Base-by-base conservation (phyloP, 2,329 filamentous ascomycete species). In the Venturia pyrina region DNA sequence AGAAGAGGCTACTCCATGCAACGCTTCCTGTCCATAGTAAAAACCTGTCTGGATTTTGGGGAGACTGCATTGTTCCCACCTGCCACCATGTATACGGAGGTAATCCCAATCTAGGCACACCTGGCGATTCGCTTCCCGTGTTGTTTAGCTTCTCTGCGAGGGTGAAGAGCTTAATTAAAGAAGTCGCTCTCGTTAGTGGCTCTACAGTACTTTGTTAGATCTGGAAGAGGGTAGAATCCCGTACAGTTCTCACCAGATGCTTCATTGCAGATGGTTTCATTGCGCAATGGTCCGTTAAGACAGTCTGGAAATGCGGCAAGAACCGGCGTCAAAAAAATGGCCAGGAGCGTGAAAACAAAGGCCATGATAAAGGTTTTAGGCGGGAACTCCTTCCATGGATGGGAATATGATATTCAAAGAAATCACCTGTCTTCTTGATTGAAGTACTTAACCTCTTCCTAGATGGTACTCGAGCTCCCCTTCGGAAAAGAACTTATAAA, bases 61-160 rank as follows among this genome's bases (percentile, higher is more conserved):
- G n/a, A 10, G 21, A 28, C 11, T 3, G 48, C 15, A 7, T 5
- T 28, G 46, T 13, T 28, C 48, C 28, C 3, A 53, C 48, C 48
- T 79, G 82, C 83, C 85, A 87, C 78, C 85, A 86, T 69, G 83
- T 77, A 69, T 89, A 89, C 0, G 79, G 72, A 0, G 82, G 81
- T 0, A 88, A 75, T 5, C 85, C 85, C 0, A 88, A 77, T 37
- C 85, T 77, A 0, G 82, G 76, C 7, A 83, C 81, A 0, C 85
- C 85, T 0, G 79, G 79, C 5, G 77, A 76, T 7, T 74, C 77
- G 65, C 77, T 80, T 17, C 78, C 79, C 0, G 81, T 83, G 68
- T 79, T 78, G 66, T 84, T 84, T 28, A 86, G 79, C 68, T 85
- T 83, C 71, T 86, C 83, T 50, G 78, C 78, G 13, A 81, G 74